Evolutionary conservation across 371 early-diverging fungal genomes (phyloP), one percentile per base, ranked within the genome.

Genomic region (Saksenaea vasiformis): DNA sequence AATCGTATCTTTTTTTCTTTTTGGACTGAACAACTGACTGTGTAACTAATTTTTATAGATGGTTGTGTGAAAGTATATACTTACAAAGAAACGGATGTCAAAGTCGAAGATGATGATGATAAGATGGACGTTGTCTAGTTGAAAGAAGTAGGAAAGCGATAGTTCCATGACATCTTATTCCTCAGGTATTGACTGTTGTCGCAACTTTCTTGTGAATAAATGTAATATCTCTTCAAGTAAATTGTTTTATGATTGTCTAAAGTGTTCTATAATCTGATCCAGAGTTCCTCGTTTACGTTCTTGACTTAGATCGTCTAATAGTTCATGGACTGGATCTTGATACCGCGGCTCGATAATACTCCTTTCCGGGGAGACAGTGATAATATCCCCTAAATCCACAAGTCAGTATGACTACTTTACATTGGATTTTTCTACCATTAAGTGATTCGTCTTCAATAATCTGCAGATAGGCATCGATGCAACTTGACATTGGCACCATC

Each of bases 31-130:
- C n/a, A n/a, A 36, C 2, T 41, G 5, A 47, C 5, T 19, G 51
- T 5, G 67, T 28, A 17, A 19, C 35, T 14, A 4, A 9, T 26
- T 28, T 70, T 41, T 34, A 22, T 60, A 74, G 75, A 74, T 60
- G 75, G 75, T 1, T 68, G 62, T 64, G 69, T 74, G 53, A 74
- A 74, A 57, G 68, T 66, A 44, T 74, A 74, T 44, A 74, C 75
- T 5, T 73, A 65, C 54, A 61, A 60, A 53, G 28, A 62, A 61
- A 31, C 31, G 43, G 15, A 34, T 56, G 27, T 19, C n/a, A 61
- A 53, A n/a, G 27, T 26, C 24, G 8, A 37, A 5, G 7, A 8
- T 54, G 43, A 58, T 31, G 7, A 8, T 54, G 43, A 58, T 31
- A 34, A 9, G 19, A 22, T 47, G 51, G 51, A 47, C 22, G 5